A percentile compares a stretch with the other conserved stretches of the same genome.
phyloP scores from a whole-genome alignment of 2,329 filamentous ascomycete genomes.

The Neofusicoccum kwambonambiense region DNA sequence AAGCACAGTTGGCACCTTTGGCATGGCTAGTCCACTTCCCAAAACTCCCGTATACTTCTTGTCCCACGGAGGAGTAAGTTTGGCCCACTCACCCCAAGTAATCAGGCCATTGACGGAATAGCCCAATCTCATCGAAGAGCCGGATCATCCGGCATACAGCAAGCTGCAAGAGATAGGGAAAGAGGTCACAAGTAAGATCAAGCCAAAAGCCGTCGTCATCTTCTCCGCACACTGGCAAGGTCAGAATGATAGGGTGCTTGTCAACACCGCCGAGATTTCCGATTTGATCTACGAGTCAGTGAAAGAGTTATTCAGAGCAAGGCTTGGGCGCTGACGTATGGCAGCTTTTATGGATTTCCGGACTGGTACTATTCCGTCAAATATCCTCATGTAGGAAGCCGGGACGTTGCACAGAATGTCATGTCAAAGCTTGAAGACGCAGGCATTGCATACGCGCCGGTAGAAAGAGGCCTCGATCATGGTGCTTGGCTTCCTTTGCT shows the following conservation, averaged over 20 bases:
- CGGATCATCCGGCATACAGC: slow-evolving; percentile 64
- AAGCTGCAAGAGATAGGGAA: slow-evolving; percentile 64
- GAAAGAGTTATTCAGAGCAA: too few relatives aligned
- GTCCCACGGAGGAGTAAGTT: slow-evolving; percentile 14
- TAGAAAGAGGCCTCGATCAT: slow-evolving; percentile 68
- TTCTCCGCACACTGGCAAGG: slow-evolving; percentile 79
- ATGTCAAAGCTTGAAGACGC: slow-evolving; percentile 53
- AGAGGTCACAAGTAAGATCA: slow-evolving; percentile 69
- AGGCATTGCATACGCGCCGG: slow-evolving; percentile 60
- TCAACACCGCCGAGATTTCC: slow-evolving; percentile 65
- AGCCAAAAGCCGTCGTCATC: slow-evolving; percentile 70
- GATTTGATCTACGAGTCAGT: slow-evolving; percentile 64
- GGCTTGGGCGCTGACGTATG: background rate
- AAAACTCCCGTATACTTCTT: slow-evolving; percentile 13
- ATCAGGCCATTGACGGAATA: background rate
- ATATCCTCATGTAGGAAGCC: slow-evolving; percentile 61
- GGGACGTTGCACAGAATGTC: slow-evolving; percentile 57
- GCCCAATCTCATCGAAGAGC: slow-evolving; percentile 68
- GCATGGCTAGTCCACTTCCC: background rate
- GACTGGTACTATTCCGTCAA: slow-evolving; percentile 63
- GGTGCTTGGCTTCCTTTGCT: slow-evolving; percentile 72
- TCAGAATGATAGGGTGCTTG: slow-evolving; percentile 54
- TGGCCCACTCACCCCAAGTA: too few relatives aligned
- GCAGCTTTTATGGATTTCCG: slow-evolving; percentile 64
- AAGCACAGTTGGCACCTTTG: background rate